Base-by-base conservation (phyloP, 148 eudicot species). In the Spergularia bocconei region DNA sequence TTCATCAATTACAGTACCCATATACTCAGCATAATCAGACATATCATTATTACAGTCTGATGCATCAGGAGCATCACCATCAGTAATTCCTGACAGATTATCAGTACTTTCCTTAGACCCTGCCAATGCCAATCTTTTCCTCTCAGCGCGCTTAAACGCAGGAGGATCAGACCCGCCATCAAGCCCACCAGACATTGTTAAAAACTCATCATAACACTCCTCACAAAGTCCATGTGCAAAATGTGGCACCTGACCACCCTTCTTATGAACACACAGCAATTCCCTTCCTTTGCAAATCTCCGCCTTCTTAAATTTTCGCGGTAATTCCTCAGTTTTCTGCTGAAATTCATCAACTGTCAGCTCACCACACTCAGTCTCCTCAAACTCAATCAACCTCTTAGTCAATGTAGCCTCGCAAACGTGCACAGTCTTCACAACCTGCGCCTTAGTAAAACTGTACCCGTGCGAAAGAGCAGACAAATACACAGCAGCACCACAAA, bases 111-210 rank as follows among this genome's bases (percentile, higher is more conserved):
- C 52, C 80, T 70, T 15, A 72, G 76, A 69, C 39, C 67, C 79
- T 84, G 61, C 15, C 56, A 20, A 66, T 16, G 48, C 69, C 70
- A 74, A 67, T 76, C 91, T 86, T 53, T 86, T 80, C 79, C 66
- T 79, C 69, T 86, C 89, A 17, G 91, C 93, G 63, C 89, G 89
- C 74, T 89, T 91, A 78, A 89, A 89, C 76, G 93, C 89, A 67
- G 93, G 93, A 76, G 93, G 93, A 69, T 87, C 91, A 41, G 89
- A 85, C 71, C 85, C 92, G 39, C 88, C 93, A 53, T 87, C 88
- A 69, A 89, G 89, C 48, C 91, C 93, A 41, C 93, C 93, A 53
- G 86, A 87, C 76, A 89, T 77, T 54, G 74, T 66, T 70, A 89
- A 2, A 36, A 89, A 85, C 60, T 86, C 88, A 8, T 48, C 64